Conservation (phyloP, 1,284 basidiomycete species). For the Ceratobasidium sp. region DNA sequence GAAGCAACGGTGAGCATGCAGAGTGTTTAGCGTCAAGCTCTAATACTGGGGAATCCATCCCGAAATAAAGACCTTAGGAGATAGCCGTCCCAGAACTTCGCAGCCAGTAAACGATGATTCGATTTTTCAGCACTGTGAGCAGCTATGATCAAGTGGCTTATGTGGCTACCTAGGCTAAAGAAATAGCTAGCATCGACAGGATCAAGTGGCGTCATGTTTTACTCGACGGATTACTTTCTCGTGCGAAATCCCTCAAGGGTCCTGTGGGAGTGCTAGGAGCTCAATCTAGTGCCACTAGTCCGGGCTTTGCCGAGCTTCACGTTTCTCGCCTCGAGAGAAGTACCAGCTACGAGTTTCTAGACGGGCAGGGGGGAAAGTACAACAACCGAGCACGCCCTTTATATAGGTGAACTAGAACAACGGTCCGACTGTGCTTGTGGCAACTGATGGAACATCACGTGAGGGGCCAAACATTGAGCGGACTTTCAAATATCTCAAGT, state of each 20-base stretch:
- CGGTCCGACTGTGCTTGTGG: not conserved
- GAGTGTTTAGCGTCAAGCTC: no score
- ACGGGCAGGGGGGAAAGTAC: not conserved
- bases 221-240: not conserved
- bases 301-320: not conserved
- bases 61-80: no score
- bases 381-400: not conserved
- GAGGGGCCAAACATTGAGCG: slow-evolving; percentile 3
- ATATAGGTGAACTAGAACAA: not conserved
- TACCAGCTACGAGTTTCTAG: not conserved
- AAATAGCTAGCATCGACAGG: not conserved
- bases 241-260: not conserved
- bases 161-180: no score
- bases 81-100: no score
- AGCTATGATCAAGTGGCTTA: no score
- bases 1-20: no score
- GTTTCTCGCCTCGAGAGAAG: not conserved
- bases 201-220: not conserved
- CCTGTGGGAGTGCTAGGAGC: not conserved
- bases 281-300: not conserved
- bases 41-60: no score
- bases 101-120: no score
- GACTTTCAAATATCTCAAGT: not conserved
- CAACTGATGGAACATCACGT: not conserved
- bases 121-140: no score